phyloP scores from a whole-genome alignment of 2,329 filamentous ascomycete species.

The Colletotrichum spaethianum region DNA sequence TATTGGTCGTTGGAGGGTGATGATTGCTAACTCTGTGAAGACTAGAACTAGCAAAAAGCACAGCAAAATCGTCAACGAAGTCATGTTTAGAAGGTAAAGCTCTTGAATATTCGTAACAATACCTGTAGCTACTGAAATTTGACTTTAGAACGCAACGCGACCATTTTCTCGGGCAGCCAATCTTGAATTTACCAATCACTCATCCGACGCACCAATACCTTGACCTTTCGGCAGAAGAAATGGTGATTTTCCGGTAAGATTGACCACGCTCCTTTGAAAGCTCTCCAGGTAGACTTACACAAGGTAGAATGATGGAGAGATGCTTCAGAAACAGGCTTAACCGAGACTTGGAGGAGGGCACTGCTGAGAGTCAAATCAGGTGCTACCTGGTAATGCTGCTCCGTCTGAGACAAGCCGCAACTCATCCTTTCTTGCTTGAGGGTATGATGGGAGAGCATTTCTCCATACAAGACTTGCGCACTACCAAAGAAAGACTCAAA shows the following conservation, averaged over 20 bases:
- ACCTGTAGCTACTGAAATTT: background rate
- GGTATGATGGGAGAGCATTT: constrained; percentile 17
- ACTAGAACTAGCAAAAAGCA: background rate
- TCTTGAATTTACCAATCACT: constrained; percentile 45
- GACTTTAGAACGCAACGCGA: constrained; percentile 47
- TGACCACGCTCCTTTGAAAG: accelerated
- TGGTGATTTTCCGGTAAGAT: constrained; percentile 45
- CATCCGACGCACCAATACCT: constrained; percentile 44
- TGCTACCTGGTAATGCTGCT: constrained; percentile 14
- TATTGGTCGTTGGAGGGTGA: background rate
- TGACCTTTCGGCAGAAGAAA: constrained; percentile 47
- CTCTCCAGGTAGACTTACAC: background rate
- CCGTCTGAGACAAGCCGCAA: constrained; percentile 44
- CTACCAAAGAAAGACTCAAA: background rate
- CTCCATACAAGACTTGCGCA: background rate
- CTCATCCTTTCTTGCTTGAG: constrained; percentile 50
- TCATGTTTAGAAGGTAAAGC: constrained; percentile 29
- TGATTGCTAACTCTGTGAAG: constrained; percentile 24
- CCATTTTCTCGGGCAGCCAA: constrained; percentile 45
- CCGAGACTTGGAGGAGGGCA: background rate
- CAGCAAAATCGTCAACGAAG: constrained; percentile 12
- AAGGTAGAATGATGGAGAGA: constrained; percentile 5
- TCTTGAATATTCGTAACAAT: background rate
- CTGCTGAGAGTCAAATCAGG: background rate
- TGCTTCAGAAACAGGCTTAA: constrained; percentile 12